Percentiles rank a stretch among this genome's conserved stretches.
These are phyloP conservation scores for Filosporella fistucella DNA, from an alignment of 495 filamentous ascomycete species.

Conservation along the genomic window DNA sequence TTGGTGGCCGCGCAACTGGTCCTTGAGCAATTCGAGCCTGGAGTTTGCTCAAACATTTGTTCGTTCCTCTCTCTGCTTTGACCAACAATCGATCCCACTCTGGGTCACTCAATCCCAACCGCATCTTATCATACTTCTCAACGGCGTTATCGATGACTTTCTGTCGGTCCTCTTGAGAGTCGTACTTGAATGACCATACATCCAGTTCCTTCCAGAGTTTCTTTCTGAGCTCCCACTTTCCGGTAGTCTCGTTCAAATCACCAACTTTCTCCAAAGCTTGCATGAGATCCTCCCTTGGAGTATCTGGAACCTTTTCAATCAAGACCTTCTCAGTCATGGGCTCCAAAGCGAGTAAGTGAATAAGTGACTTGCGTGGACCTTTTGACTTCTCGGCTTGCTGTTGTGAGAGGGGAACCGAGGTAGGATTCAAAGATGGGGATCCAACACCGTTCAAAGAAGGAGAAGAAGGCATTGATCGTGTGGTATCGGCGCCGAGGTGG, in stretches of 20 bases:
- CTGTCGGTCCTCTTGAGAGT: conserved; percentile 61
- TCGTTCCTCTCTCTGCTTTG: conserved; percentile 71
- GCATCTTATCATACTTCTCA: conserved; percentile 71
- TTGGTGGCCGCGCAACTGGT: conserved; percentile 47
- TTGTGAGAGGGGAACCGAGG: conserved; percentile 41
- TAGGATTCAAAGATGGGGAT: conserved; percentile 46
- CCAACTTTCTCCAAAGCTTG: conserved; percentile 55
- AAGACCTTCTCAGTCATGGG: conserved; percentile 56
- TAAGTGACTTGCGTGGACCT: conserved; percentile 56
- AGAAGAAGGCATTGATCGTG: conserved; percentile 59
- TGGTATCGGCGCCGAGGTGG: conserved; percentile 37
- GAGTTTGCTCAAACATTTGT: conserved; percentile 73
- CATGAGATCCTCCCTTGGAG: conserved; percentile 52
- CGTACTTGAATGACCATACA: conserved; percentile 72
- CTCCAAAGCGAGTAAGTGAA: conserved; percentile 67
- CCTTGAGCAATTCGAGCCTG: conserved; percentile 55
- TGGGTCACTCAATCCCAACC: conserved; percentile 65
- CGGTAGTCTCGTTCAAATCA: conserved; percentile 42
- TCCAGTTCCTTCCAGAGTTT: conserved; percentile 78
- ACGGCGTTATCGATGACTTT: conserved; percentile 82
- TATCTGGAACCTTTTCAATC: conserved; percentile 46
- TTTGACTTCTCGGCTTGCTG: conserved; percentile 45
- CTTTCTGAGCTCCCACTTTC: conserved; percentile 66
- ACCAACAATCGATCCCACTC: conserved; percentile 79
- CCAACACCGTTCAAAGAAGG: conserved; percentile 50